Conservation (phyloP, 805 yeast genomes). For the Komagataella populi region DNA sequence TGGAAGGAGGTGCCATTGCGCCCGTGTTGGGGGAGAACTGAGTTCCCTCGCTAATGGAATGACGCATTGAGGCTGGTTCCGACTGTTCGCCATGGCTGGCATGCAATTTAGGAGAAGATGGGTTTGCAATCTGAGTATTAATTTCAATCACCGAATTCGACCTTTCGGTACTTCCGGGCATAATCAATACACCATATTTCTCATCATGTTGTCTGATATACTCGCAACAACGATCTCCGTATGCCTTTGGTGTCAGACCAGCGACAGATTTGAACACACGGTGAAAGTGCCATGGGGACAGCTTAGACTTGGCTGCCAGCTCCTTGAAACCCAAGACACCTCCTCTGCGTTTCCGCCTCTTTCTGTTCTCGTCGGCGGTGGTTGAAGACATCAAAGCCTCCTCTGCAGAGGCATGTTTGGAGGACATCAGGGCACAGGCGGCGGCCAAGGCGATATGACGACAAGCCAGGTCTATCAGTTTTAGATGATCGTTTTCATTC, state of each 20-base stretch:
- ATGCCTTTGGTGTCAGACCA: constrained; percentile 78
- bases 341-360: constrained; percentile 51
- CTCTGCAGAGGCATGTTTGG: constrained; percentile 4
- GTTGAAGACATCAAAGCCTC: neutral
- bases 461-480: constrained; percentile 66
- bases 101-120: constrained; percentile 8
- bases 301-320: constrained; percentile 69
- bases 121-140: constrained; percentile 18
- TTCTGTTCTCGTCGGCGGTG: constrained; percentile 9
- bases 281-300: constrained; percentile 90
- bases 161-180: constrained; percentile 4
- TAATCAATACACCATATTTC: constrained; percentile 5
- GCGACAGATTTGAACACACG: constrained; percentile 79
- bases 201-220: constrained; percentile 25
- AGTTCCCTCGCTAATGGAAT: neutral
- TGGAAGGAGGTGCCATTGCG: neutral
- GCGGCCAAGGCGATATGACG: constrained; percentile 78
- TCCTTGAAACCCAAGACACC: constrained; percentile 79
- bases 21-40: neutral
- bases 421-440: constrained; percentile 22
- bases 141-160: constrained; percentile 13
- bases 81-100: neutral
- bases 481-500: constrained; percentile 55
- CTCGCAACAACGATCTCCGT: constrained; percentile 74
- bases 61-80: neutral